A percentile compares a stretch with the other conserved stretches of the same genome.
Conservation (phyloP, 1,139 yeast species). For the Yamadazyma diddensiae region DNA sequence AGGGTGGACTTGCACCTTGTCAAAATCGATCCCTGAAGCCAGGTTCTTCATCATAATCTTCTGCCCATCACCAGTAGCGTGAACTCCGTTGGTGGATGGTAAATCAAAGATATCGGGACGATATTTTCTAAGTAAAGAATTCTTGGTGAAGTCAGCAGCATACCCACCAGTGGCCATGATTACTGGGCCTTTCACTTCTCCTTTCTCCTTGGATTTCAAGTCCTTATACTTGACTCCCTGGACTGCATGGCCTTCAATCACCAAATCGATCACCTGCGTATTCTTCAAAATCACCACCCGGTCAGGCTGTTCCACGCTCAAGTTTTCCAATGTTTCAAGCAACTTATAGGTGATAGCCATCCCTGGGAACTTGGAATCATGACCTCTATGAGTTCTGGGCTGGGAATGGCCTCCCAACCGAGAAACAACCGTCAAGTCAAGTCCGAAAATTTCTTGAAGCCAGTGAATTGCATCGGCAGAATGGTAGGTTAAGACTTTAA, state of each 20-base stretch:
- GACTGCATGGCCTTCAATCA: slow-evolving; percentile 32
- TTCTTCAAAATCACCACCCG: slow-evolving; percentile 52
- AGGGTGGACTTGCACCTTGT: slow-evolving; percentile 79
- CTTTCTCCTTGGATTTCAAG: slow-evolving; percentile 31
- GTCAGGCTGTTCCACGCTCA: slow-evolving; percentile 48
- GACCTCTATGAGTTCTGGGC: slow-evolving; percentile 74
- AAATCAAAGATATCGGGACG: slow-evolving; percentile 61
- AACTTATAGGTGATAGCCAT: slow-evolving; percentile 70
- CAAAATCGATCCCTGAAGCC: slow-evolving; percentile 69
- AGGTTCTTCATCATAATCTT: slow-evolving; percentile 54
- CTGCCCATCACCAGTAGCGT: slow-evolving; percentile 79
- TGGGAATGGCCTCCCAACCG: slow-evolving; percentile 74
- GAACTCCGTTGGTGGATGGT: slow-evolving; percentile 73
- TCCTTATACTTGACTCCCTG: slow-evolving; percentile 50
- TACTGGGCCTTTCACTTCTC: slow-evolving; percentile 50
- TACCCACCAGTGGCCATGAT: slow-evolving; percentile 82
- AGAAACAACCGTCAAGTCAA: slow-evolving; percentile 64
- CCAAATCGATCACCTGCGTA: slow-evolving; percentile 54
- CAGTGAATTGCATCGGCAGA: slow-evolving; percentile 67
- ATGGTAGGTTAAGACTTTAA: slow-evolving; percentile 48
- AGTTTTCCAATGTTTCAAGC: slow-evolving; percentile 50
- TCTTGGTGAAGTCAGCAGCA: slow-evolving; percentile 57
- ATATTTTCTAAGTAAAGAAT: slow-evolving; percentile 48
- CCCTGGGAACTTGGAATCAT: slow-evolving; percentile 66
- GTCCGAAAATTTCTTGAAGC: slow-evolving; percentile 60